Base-by-base conservation (phyloP, 805 yeast genomes). In the Zygosaccharomyces bailii region DNA sequence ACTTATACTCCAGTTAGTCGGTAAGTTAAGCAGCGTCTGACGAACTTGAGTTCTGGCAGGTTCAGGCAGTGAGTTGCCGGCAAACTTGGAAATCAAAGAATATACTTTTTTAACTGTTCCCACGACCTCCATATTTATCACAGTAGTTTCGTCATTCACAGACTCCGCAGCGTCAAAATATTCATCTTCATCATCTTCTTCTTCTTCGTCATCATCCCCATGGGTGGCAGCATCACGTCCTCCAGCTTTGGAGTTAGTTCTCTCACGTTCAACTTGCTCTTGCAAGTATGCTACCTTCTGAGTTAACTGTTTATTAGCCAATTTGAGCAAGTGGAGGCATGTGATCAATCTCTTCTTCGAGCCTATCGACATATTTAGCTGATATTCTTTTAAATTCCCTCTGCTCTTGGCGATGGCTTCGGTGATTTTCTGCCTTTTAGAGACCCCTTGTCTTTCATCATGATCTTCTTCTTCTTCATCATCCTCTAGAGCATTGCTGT, bases 91-190 rank as follows among this genome's bases (percentile, higher is more conserved):
- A 8, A 93, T 85, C 30, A 91, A 79, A 32, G 81, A 79, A 27
- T 90, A 89, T 37, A 89, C 88, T 60, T 88, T 91, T 61, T 87
- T 86, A 19, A 93, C 90, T 0, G 97, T 93, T 0, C 85, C 77
- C 6, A 90, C 82, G 27, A 91, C 87, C 53, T 91, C 99, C 52
- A 81, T 77, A 51, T 86, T 84, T 27, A 90, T 74, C 35, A 79
- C 70, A 7, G 61, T 57, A 10, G 66, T 56, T 34, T 50, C 56
- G 20, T 27, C 62, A 48, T 55, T 57, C 7, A 46, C 49, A 1
- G 52, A 46, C 46, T 51, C 67, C 9, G 64, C 60, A 18, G 67
- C 71, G 48, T 67, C 70, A 45, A 52, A 65, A 13, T 60, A 57
- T 31, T 63, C 67, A n/a, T n/a, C n/a, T 14, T 57, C 63, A 2